Base-by-base conservation (phyloP, 2,329 filamentous ascomycete species). In the Chrysoporthe puriensis region DNA sequence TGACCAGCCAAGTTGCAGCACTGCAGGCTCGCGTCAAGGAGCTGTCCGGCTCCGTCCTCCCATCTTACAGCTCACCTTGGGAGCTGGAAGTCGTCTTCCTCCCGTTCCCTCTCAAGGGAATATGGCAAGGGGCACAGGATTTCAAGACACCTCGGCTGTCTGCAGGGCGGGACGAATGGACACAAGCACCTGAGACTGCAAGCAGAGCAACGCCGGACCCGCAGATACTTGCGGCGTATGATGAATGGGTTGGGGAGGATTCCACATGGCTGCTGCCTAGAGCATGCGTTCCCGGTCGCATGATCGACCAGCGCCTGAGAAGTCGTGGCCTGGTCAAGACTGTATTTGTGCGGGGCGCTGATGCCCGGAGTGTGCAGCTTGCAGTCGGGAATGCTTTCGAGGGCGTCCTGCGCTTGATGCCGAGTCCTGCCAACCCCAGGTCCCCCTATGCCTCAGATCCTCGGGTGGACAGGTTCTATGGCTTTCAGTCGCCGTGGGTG, bases 31-130 rank as follows among this genome's bases (percentile, higher is more conserved):
- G 85, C 69, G 78, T 88, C 61, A 77, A 81, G 42, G 81, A 86
- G 56, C 80, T 92, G 11, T 89, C 91, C 75, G 74, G 76, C 14
- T 83, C 84, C 6, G 80, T 85, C 11, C 77, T 88, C 42, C 91
- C 91, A n/a, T 88, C 90, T 0, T 81, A 82, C 40, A 78, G 79
- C 54, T 83, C 86, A 52, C 90, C 91, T 0, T 94, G 91, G 90
- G 86, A 91, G 71, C 80, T 95, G 1, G 91, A 94, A 74, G 89
- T 94, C 4, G 88, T 94, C 1, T 88, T 94, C 67, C 76, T 94
- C 8, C 92, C 92, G 1, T 95, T 92, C 76, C 82, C 84, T 1
- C 78, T 88, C 7, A 86, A 83, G 71, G 83, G 81, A 32, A 73
- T 89, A 6, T 89, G 86, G 86, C 79, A 85, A 68, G 79, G 80